phyloP scores from a whole-genome alignment of 768 basidiomycete genomes.

The Trametes meyenii region DNA sequence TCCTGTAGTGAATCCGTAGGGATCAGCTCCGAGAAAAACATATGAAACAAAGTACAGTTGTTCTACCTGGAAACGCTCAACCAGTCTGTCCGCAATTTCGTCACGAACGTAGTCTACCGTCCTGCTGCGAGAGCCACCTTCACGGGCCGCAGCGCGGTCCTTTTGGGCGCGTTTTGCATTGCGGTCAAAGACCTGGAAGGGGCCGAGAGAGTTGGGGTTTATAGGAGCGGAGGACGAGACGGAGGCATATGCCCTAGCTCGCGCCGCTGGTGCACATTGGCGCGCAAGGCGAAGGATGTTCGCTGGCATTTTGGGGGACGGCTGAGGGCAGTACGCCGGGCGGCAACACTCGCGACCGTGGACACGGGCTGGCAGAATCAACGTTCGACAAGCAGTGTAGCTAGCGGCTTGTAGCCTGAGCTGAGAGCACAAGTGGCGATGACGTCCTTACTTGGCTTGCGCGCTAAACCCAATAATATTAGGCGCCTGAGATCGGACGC shows the following conservation, averaged over 20 bases:
- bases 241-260: constrained; percentile 48
- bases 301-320: too few relatives aligned
- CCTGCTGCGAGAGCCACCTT: constrained; percentile 62
- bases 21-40: constrained; percentile 6
- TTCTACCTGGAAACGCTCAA: constrained; percentile 83
- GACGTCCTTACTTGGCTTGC: background rate
- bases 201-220: constrained; percentile 52
- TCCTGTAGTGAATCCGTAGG: constrained; percentile 55
- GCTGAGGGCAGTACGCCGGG: background rate
- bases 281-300: constrained; percentile 9
- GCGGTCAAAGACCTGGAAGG: constrained; percentile 89
- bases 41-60: background rate
- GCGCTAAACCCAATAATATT: background rate
- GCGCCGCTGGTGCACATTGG: background rate
- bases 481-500: constrained; percentile 3
- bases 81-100: constrained; percentile 88
- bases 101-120: constrained; percentile 91
- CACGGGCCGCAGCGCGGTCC: constrained; percentile 65
- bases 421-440: too few relatives aligned
- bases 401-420: too few relatives aligned
- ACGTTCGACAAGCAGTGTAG: too few relatives aligned
- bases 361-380: background rate
- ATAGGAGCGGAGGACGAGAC: constrained; percentile 47
- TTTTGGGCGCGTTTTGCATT: constrained; percentile 74
- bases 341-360: background rate